Evolutionary conservation across 176 grass and related monocot species (phyloP), one percentile per base, ranked within the genome.

Genomic region (Carex scoparia): DNA sequence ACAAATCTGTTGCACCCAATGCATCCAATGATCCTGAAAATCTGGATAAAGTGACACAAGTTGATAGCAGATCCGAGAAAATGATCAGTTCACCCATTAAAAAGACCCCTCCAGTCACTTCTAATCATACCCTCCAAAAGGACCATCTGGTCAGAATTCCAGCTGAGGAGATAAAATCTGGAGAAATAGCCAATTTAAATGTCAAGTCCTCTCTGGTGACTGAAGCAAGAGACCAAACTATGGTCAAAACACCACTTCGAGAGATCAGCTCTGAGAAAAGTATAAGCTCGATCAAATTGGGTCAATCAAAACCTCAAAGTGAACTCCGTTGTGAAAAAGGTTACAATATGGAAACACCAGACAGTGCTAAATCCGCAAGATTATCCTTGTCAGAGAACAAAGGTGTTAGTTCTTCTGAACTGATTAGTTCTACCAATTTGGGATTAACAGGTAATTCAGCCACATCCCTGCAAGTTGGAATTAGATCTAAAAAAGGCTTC

Each of bases 371-470:
- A 82, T 56, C 44, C 2, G 63, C 81, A 69, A 56, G 46, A 53
- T 19, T 46, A 83, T 67, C 61, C 81, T 67, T 83, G 62, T 83
- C 63, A 23, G 81, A 83, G 65, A 83, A 83, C 11, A 83, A 65
- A 67, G 81, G 28, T 19, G 65, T 65, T 65, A 42, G 58, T 82
- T 82, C 60, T 48, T 42, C 57, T 82, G 61, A 44, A 81, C 59
- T 62, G 59, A 61, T 62, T 23, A 48, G 61, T 65, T 81, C 58
- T 38, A 81, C 59, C 59, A 65, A 82, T 82, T n/a, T 82, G 60
- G 57, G 48, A 9, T 23, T 30, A 82, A 82, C 56, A 31, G 63
- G 35, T 83, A 83, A 54, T 67, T 83, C 65, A 10, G 33, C 62
- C 81, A 67, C 42, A 33, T 55, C 61, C 48, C 81, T 42, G 0